phyloP scores from a whole-genome alignment of 768 basidiomycete genomes.

The Tephrocybe sp. region DNA sequence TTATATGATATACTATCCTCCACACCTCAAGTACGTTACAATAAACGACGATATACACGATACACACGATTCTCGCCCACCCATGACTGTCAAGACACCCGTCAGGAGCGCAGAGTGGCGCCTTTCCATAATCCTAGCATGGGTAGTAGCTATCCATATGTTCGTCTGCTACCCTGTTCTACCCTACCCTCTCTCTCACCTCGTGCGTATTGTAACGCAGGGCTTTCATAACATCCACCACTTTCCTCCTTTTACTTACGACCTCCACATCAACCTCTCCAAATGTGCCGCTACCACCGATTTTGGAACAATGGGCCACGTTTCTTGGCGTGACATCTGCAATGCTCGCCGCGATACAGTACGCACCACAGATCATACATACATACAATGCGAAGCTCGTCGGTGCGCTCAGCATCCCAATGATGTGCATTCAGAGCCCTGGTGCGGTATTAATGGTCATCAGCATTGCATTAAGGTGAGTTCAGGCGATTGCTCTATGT shows the following conservation, averaged over 20 bases:
- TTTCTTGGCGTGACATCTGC: constrained; percentile 85
- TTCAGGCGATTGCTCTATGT: too few relatives aligned
- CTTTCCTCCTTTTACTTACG: constrained; percentile 57
- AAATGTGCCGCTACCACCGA: constrained; percentile 33
- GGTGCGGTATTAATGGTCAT: constrained; percentile 86
- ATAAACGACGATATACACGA: constrained; percentile 41
- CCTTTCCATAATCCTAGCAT: constrained; percentile 71
- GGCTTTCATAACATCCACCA: constrained; percentile 53
- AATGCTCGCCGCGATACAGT: constrained; percentile 77
- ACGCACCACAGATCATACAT: constrained; percentile 79
- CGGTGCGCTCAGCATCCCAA: constrained; percentile 89
- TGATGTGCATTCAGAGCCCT: constrained; percentile 94
- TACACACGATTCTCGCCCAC: constrained; percentile 38
- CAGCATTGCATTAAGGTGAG: constrained; percentile 69
- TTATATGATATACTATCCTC: constrained; percentile 90
- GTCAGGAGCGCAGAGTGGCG: constrained; percentile 70
- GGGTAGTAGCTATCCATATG: constrained; percentile 73
- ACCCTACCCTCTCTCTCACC: constrained; percentile 1
- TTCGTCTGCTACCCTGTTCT: constrained; percentile 27
- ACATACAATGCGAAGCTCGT: constrained; percentile 81
- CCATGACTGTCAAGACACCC: constrained; percentile 42
- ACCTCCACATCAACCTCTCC: constrained; percentile 36
- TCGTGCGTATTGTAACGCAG: constrained; percentile 30
- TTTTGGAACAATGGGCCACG: constrained; percentile 64
- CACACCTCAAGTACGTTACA: constrained; percentile 66